These are phyloP conservation scores for Microbotryum violaceum DNA, from an alignment of 1,284 basidiomycete genomes.

Conservation along the genomic window DNA sequence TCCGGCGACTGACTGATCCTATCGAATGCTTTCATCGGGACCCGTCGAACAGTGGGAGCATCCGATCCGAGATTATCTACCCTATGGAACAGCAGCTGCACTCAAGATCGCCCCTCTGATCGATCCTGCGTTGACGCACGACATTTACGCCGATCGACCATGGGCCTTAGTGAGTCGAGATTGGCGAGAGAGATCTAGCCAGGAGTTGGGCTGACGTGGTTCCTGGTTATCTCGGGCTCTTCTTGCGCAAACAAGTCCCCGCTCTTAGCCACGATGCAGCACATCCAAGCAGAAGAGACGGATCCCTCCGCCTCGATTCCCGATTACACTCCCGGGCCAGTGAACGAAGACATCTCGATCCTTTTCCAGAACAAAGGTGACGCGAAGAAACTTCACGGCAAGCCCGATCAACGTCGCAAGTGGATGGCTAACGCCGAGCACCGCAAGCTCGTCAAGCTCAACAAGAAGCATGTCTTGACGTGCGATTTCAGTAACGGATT, in stretches of 20 bases:
- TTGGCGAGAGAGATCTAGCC: no score
- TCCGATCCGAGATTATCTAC: constrained; percentile 25
- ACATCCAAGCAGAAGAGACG: constrained; percentile 8
- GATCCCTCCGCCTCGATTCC: not conserved
- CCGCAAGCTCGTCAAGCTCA: constrained; percentile 10
- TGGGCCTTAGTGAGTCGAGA: constrained; percentile 29
- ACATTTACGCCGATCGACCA: constrained; percentile 35
- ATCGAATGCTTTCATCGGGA: constrained; percentile 13
- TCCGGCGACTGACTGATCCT: not conserved
- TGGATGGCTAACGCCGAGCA: constrained; percentile 20
- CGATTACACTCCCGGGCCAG: constrained; percentile 14
- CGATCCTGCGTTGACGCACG: constrained; percentile 34
- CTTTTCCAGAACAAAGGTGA: constrained; percentile 62
- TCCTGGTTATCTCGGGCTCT: not conserved
- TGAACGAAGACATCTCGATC: constrained; percentile 26
- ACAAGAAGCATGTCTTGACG: constrained; percentile 7
- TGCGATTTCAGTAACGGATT: constrained; percentile 29
- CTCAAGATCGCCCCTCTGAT: constrained; percentile 31
- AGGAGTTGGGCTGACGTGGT: not conserved
- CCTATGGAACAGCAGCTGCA: constrained; percentile 30
- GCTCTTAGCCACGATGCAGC: constrained; percentile 29
- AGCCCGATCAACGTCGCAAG: constrained; percentile 24
- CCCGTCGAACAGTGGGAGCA: constrained; percentile 23
- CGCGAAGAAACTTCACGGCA: constrained; percentile 38
- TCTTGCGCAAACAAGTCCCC: constrained; percentile 14